These are phyloP conservation scores for Lyophyllum atratum DNA, from an alignment of 768 basidiomycete genomes.

Conservation along the genomic window DNA sequence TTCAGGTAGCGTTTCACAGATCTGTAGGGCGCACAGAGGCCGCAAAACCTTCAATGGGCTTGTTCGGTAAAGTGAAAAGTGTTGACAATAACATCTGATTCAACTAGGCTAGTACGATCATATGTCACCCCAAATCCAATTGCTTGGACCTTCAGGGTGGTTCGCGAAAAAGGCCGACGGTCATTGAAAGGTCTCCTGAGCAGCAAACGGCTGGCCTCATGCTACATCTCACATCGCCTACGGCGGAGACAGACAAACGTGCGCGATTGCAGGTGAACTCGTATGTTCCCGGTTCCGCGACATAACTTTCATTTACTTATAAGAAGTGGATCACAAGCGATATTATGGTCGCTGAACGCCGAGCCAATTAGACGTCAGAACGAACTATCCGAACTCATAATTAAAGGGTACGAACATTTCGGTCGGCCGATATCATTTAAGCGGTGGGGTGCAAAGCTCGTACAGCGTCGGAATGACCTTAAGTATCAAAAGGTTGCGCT, in stretches of 20 bases:
- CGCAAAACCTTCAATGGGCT: background rate
- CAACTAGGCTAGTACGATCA: background rate
- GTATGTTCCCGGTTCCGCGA: background rate
- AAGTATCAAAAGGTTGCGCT: too few species aligned
- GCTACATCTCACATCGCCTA: background rate
- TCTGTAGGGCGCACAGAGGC: background rate
- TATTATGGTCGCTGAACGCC: background rate
- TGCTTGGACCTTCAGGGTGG: background rate
- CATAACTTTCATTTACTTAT: background rate
- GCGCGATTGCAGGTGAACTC: background rate
- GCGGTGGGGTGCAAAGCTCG: too few species aligned
- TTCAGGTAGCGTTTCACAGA: background rate
- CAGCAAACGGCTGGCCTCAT: background rate
- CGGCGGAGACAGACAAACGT: too few species aligned
- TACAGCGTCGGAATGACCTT: too few species aligned
- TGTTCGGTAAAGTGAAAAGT: background rate
- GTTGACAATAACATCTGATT: background rate
- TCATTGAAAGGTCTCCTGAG: background rate
- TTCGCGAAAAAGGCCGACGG: background rate
- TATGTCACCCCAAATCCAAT: background rate
- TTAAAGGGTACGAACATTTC: too few species aligned
- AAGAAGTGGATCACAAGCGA: background rate
- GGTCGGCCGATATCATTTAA: too few species aligned
- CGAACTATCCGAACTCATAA: background rate
- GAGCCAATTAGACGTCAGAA: background rate